Base-by-base conservation (phyloP, 495 filamentous ascomycete genomes). In the Evernia prunastri region DNA sequence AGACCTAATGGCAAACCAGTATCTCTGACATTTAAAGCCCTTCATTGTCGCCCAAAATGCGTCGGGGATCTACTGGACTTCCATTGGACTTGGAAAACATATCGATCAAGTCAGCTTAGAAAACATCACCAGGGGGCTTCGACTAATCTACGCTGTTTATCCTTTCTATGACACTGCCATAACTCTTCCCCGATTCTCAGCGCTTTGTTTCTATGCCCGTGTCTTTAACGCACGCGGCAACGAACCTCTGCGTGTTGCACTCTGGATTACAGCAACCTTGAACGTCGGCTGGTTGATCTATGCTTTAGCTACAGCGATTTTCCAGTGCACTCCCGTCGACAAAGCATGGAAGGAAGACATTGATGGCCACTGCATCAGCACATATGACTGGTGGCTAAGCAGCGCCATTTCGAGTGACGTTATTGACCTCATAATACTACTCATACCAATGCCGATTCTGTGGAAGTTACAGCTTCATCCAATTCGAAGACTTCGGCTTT, bases 391-490 rank as follows among this genome's bases (percentile, higher is more conserved):
- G 47, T 29, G 5, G 6, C 47, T 53, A 5, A 18, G 47, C 7
- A 29, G 20, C 9, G 18, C 47, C 9, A n/a, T 53, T 6, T 53
- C 27, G 6, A 53, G 47, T 18, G 47, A 7, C 20, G 18, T 53
- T 17, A 53, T 53, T 23, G 47, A 53, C 27, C 6, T 53, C 5
- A 6, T 7, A 6, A 53, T 53, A 5, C 6, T 53, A 17, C 47
- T 53, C 47, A 6, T 53, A n/a, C 47, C 47, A 6, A n/a, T 53
- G 6, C 47, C 47, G 18, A 18, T n/a, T 5, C 20, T 53, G 9
- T 53, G 47, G 58, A 62, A 36, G 23, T 18, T 62, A 25, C 43
- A 53, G n/a, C n/a, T n/a, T n/a, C n/a, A n/a, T n/a, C n/a, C n/a
- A n/a, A n/a, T n/a, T n/a, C n/a, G n/a, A n/a, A n/a, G n/a, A n/a